These are phyloP conservation scores for Coleophoma eucalyptorum DNA, from an alignment of 2,329 filamentous ascomycete genomes.

Conservation along the genomic window DNA sequence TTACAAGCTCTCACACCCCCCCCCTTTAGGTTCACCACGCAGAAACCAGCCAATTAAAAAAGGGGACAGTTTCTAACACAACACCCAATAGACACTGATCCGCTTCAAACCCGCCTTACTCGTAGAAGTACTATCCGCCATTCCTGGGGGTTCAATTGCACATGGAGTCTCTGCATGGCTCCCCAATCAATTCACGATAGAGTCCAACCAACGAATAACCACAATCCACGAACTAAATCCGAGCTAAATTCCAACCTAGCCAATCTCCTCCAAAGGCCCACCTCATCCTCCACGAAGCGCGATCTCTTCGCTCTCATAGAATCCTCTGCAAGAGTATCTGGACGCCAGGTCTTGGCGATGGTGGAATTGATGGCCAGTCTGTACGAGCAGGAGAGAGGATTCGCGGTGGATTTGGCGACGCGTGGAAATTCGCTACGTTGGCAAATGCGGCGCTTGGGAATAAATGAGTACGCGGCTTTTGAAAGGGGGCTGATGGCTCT, in stretches of 20 bases:
- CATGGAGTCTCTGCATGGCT: constrained; percentile 29
- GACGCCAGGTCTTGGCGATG: constrained; percentile 19
- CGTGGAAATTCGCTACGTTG: constrained; percentile 32
- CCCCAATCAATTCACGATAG: constrained; percentile 19
- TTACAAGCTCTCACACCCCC: neutral
- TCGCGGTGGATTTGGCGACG: constrained; percentile 25
- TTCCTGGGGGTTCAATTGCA: constrained; percentile 34
- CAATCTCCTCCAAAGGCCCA: neutral
- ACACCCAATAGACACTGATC: constrained; percentile 6
- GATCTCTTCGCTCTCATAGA: constrained; percentile 22
- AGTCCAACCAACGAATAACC: constrained; percentile 2
- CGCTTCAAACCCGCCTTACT: constrained; percentile 23
- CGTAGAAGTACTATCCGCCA: constrained; percentile 24
- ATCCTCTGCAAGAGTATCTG: constrained; percentile 7
- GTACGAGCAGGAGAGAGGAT: constrained; percentile 29
- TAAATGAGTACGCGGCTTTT: constrained; percentile 6
- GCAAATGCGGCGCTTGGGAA: constrained; percentile 28
- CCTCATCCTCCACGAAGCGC: neutral
- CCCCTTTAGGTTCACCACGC: too few relatives aligned
- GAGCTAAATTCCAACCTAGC: neutral
- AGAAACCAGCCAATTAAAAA: too few relatives aligned
- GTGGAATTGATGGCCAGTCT: constrained; percentile 32
- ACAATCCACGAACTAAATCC: neutral
- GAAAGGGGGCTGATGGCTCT: constrained; percentile 8
- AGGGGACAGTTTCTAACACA: too few relatives aligned